phyloP scores from a whole-genome alignment of 495 filamentous ascomycete genomes.

The Paragyromitra xinjiangensis region DNA sequence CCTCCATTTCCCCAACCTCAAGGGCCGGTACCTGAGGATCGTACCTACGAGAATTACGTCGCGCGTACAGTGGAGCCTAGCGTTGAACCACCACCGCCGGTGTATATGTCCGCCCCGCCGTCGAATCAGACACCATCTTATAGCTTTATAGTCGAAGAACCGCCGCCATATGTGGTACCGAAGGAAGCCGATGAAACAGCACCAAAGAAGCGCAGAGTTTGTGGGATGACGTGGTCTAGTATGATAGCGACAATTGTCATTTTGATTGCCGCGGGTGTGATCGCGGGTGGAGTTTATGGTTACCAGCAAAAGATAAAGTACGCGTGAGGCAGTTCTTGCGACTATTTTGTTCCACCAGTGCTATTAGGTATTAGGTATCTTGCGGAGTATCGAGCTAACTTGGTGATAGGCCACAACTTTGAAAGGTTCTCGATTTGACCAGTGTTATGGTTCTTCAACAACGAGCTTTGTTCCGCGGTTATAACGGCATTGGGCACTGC shows the following conservation, averaged over 20 bases:
- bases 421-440: neutral
- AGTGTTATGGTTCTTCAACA: neutral
- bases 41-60: neutral
- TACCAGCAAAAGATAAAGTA: slow-evolving; percentile 27
- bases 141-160: slow-evolving; percentile 11
- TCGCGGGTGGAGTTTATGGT: slow-evolving; percentile 34
- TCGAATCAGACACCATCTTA: slow-evolving; percentile 7
- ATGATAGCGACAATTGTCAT: neutral
- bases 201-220: neutral
- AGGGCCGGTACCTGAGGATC: neutral
- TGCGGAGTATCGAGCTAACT: neutral
- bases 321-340: neutral
- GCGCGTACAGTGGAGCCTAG: neutral
- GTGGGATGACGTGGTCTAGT: neutral
- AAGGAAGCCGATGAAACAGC: neutral
- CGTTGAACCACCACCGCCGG: neutral
- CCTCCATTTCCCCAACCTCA: neutral
- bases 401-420: neutral
- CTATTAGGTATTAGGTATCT: neutral
- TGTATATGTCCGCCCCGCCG: slow-evolving; percentile 1
- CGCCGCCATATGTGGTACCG: slow-evolving; percentile 12
- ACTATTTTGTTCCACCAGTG: neutral
- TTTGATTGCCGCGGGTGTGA: slow-evolving; percentile 14
- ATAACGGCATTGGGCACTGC: neutral
- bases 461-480: neutral